Evolutionary conservation across 2,329 filamentous ascomycete genomes (phyloP).

Genomic region (Plenodomus lindquistii): DNA sequence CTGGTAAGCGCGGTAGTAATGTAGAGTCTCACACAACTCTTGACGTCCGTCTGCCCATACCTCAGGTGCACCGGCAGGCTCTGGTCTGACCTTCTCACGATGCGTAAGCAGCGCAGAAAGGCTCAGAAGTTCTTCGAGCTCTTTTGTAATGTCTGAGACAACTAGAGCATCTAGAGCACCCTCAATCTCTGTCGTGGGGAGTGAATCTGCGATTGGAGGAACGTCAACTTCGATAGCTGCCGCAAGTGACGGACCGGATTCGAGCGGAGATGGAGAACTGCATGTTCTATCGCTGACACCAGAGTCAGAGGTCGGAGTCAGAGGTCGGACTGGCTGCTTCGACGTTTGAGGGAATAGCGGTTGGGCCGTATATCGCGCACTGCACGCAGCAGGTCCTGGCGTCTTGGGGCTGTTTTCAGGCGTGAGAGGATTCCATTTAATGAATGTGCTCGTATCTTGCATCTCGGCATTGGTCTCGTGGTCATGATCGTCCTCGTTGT

Average conservation of each 20-base stretch:
- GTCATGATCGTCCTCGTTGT: too few relatives aligned
- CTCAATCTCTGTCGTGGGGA: slow-evolving; percentile 6
- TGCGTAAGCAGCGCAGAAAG: slow-evolving; percentile 17
- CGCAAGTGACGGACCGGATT: not conserved
- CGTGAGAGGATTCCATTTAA: not conserved
- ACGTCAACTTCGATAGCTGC: not conserved
- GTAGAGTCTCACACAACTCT: slow-evolving; percentile 65
- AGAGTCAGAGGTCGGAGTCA: slow-evolving; percentile 3
- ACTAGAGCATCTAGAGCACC: not conserved
- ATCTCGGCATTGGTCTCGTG: not conserved
- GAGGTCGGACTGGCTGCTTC: not conserved
- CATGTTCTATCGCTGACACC: too few relatives aligned
- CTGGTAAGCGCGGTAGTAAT: slow-evolving; percentile 66
- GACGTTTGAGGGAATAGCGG: not conserved
- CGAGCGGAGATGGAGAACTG: too few relatives aligned
- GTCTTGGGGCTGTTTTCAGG: not conserved
- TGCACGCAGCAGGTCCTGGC: not conserved
- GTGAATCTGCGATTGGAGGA: slow-evolving; percentile 1
- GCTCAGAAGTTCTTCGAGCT: not conserved
- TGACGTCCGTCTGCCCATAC: slow-evolving; percentile 64
- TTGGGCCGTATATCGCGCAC: not conserved
- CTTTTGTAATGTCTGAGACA: not conserved
- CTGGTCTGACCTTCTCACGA: slow-evolving; percentile 34
- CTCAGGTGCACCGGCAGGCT: slow-evolving; percentile 47
- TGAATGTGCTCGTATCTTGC: not conserved